phyloP scores from a whole-genome alignment of 495 filamentous ascomycete genomes.

The Penicillium roqueforti region DNA sequence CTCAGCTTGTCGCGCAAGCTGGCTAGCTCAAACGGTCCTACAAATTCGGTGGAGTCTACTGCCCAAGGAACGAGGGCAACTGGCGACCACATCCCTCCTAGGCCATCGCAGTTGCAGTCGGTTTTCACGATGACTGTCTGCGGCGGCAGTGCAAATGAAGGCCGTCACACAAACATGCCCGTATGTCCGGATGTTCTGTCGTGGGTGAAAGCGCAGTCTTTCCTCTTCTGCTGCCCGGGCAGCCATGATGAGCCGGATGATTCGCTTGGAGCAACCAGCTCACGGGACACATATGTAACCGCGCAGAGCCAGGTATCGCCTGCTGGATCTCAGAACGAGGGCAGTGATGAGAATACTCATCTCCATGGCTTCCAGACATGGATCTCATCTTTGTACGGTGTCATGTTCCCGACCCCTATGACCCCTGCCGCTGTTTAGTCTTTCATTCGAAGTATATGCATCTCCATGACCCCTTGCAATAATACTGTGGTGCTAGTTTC shows the following conservation, averaged over 20 bases:
- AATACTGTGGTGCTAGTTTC: neutral
- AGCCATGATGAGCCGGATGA: conserved; percentile 6
- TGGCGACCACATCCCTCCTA: neutral
- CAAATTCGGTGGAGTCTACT: neutral
- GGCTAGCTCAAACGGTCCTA: conserved; percentile 2
- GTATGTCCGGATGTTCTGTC: neutral
- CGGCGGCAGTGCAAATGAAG: neutral
- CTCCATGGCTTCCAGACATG: neutral
- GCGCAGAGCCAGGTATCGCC: conserved; percentile 21
- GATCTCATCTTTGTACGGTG: conserved; percentile 6
- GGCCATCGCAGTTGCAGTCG: conserved; percentile 4
- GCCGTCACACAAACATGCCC: neutral
- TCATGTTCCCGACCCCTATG: conserved; percentile 1
- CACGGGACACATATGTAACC: conserved; percentile 31
- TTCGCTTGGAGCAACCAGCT: conserved; percentile 12
- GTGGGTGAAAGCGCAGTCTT: conserved; percentile 15
- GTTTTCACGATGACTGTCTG: neutral
- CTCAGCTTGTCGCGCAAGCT: conserved; percentile 5
- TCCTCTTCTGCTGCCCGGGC: conserved; percentile 20
- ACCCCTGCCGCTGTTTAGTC: neutral
- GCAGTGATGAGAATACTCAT: neutral
- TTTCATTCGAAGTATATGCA: neutral
- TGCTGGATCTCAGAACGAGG: neutral
- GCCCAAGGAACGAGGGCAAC: neutral
- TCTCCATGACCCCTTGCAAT: neutral